Evolutionary conservation across 2,329 filamentous ascomycete species (phyloP).

Genomic region (Fusarium drepaniforme): DNA sequence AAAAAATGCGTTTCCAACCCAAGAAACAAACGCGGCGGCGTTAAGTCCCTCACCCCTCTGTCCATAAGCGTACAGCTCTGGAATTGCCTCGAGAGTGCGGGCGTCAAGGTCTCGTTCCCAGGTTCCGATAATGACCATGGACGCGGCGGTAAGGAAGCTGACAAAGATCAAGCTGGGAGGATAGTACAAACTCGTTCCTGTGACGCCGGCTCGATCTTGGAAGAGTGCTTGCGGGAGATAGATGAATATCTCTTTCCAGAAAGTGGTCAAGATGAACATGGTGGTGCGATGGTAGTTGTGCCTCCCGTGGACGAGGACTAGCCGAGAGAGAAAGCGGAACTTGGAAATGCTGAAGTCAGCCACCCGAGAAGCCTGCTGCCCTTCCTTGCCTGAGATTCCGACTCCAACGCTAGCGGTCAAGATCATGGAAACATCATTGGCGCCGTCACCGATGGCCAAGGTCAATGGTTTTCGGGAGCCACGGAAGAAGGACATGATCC

Average conservation of each 20-base stretch:
- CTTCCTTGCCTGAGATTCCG: neutral
- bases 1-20: neutral
- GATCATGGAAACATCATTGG: neutral
- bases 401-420: neutral
- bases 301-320: neutral
- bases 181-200: neutral
- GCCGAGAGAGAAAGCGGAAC: neutral
- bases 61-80: neutral
- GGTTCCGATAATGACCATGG: neutral
- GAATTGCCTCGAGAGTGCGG: neutral
- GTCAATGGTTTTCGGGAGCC: neutral
- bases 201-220: neutral
- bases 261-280: neutral
- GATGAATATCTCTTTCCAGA: neutral
- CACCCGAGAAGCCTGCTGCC: neutral
- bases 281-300: neutral
- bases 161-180: neutral
- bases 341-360: neutral
- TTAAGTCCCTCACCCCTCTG: neutral
- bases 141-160: neutral
- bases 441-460: neutral
- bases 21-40: neutral
- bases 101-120: neutral
- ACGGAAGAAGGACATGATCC: neutral
- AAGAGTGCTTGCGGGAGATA: neutral